A percentile compares a stretch with the other conserved stretches of the same genome.
Conservation (phyloP, 129 eudicot genomes). For the Flaveria bidentis region DNA sequence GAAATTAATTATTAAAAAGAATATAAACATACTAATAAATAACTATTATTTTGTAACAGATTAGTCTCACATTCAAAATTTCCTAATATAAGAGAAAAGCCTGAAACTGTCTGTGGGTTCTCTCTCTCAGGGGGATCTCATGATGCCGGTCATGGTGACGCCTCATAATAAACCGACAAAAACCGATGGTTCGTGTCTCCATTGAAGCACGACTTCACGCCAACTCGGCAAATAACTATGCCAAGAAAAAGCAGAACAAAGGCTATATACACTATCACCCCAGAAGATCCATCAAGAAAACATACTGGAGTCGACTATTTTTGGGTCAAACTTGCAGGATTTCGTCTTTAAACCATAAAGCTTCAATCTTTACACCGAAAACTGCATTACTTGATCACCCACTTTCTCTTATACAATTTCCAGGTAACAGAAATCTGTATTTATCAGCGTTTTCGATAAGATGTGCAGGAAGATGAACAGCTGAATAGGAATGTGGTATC, state of each 20-base stretch:
- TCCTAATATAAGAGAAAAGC: conserved; percentile 16
- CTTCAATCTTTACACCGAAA: conserved; percentile 5
- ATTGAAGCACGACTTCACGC: neutral
- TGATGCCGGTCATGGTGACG: conserved; percentile 3
- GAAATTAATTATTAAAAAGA: conserved; percentile 23
- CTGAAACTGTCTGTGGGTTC: neutral
- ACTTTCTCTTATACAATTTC: conserved; percentile 19
- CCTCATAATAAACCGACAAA: neutral
- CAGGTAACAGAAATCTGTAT: conserved; percentile 22
- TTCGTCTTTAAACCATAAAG: neutral
- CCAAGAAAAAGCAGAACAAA: neutral
- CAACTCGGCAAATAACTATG: conserved; percentile 10
- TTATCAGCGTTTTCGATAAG: conserved; percentile 15
- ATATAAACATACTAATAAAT: neutral
- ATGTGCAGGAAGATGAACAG: conserved; percentile 24
- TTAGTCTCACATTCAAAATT: conserved; percentile 17
- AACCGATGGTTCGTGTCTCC: neutral
- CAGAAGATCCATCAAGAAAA: conserved; percentile 9
- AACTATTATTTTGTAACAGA: conserved; percentile 6
- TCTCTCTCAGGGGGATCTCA: neutral
- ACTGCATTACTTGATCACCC: neutral
- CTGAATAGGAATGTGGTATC: conserved; percentile 20
- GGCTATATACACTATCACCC: conserved; percentile 10
- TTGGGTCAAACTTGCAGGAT: conserved; percentile 2
- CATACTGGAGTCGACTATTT: conserved; percentile 17